Conservation (phyloP, 139 green algal genomes). For the Astrephomene gubernaculifera region DNA sequence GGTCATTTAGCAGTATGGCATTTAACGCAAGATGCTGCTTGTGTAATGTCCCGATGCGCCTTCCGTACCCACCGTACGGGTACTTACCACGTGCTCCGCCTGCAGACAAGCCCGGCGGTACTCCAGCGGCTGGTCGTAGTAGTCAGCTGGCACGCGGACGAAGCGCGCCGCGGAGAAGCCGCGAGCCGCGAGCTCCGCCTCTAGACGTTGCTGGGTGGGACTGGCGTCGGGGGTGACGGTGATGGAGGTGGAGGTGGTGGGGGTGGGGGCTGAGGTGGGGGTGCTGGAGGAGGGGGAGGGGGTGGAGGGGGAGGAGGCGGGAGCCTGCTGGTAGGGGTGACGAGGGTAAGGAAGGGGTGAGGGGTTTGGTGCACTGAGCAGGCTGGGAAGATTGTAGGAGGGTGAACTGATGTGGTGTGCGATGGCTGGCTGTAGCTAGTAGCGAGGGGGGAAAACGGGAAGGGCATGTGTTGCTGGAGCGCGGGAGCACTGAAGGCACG, state of each 20-base stretch:
- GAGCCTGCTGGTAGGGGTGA: not conserved
- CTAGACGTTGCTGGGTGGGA: conserved; percentile 49
- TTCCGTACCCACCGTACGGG: no score
- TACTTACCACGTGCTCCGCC: conserved; percentile 58
- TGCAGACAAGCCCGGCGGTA: conserved; percentile 63
- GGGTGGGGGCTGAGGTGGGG: not conserved
- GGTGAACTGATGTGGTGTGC: no score
- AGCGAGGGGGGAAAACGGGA: no score
- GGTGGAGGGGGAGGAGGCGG: not conserved
- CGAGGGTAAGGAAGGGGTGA: not conserved
- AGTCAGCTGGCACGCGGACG: conserved; percentile 80
- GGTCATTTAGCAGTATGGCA: no score
- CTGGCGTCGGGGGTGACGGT: conserved; percentile 47
- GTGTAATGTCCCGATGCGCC: no score
- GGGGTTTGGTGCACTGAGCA: not conserved
- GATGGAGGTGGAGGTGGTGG: not conserved
- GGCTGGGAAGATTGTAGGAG: no score
- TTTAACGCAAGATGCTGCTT: no score
- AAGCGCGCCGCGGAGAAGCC: conserved; percentile 64
- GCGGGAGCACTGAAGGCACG: no score
- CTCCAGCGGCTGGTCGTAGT: conserved; percentile 88
- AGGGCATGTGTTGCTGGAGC: no score
- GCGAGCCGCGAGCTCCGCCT: conserved; percentile 57
- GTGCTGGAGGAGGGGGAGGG: not conserved
- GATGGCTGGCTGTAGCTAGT: no score